Conservation (phyloP, 768 basidiomycete genomes). For the Agrocybe chaxingu region DNA sequence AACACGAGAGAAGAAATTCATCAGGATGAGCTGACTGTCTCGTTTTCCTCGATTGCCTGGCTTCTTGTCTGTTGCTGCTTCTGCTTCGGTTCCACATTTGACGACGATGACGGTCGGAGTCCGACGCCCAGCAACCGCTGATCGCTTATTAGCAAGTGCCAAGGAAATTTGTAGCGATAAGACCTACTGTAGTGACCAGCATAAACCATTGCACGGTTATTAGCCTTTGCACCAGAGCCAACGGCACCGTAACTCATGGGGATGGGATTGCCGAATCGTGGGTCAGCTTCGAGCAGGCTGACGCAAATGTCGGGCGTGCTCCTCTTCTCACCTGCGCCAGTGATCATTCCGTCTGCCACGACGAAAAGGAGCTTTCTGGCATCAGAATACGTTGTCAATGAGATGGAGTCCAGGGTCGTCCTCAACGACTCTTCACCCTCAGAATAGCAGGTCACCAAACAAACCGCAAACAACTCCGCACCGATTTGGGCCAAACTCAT, state of each 20-base stretch:
- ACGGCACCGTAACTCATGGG: constrained; percentile 94
- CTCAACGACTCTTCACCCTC: constrained; percentile 93
- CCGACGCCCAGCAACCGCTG: constrained; percentile 80
- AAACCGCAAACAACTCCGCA: constrained; percentile 91
- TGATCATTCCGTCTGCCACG: constrained; percentile 98
- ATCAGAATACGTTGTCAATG: constrained; percentile 88
- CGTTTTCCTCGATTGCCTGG: constrained; percentile 98
- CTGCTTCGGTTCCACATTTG: constrained; percentile 91
- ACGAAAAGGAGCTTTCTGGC: constrained; percentile 88
- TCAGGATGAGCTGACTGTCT: constrained; percentile 96
- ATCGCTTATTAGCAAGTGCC: constrained; percentile 8
- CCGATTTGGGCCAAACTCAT: constrained; percentile 91
- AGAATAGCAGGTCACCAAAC: constrained; percentile 96
- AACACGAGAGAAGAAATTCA: constrained; percentile 99
- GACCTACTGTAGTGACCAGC: constrained; percentile 97
- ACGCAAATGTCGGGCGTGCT: constrained; percentile 98
- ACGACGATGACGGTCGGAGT: constrained; percentile 94
- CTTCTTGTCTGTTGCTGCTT: constrained; percentile 82
- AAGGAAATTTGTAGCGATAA: neutral
- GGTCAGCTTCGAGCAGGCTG: constrained; percentile 85
- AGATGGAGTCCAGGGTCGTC: constrained; percentile 92
- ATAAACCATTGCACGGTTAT: constrained; percentile 97
- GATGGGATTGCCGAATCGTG: constrained; percentile 91
- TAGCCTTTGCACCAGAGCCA: constrained; percentile 82
- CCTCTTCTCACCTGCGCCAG: constrained; percentile 91